Base-by-base conservation (phyloP, 768 basidiomycete species). In the Kondoa malvinella region DNA sequence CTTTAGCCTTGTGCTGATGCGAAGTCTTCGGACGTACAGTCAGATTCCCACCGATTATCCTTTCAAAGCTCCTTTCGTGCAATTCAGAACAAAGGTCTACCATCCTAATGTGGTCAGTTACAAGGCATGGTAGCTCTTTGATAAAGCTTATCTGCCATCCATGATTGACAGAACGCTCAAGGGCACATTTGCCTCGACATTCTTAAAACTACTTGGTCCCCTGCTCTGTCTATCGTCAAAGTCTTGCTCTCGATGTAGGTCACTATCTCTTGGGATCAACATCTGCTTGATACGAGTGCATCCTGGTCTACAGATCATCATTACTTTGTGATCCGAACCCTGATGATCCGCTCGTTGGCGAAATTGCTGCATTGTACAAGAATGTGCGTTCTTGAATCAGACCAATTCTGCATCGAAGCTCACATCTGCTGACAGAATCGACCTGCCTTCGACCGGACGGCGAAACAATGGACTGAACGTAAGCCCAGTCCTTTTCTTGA, bases 241-340 rank as follows among this genome's bases (percentile, higher is more conserved):
- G 94, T 99, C 57, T 78, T 97, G 33, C 83, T 97, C 74, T 95
- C 92, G 76, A 95, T 99, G 60, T 78, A n/a, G 16, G 68, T 29
- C n/a, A n/a, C n/a, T n/a, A n/a, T n/a, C n/a, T n/a, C n/a, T n/a
- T n/a, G n/a, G n/a, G n/a, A n/a, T n/a, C n/a, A n/a, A n/a, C n/a
- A n/a, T n/a, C n/a, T n/a, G n/a, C 4, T 50, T n/a, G n/a, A 50
- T 16, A 16, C 34, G 4, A 27, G 32, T 64, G 57, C 25, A 57
- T 29, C 59, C 66, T 21, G n/a, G 2, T 2, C 61, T 50, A 31
- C 56, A 69, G 68, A 78, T 97, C 92, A 77, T 99, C 94, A 74
- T 92, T 97, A 89, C 80, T 99, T 76, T 97, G 92, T 64, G 94
- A 99, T 78, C 94, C 94, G 71, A 99, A 97, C 80, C 92, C 94